Conservation (phyloP, 1,284 basidiomycete species). For the Leccinum griseonigrum region DNA sequence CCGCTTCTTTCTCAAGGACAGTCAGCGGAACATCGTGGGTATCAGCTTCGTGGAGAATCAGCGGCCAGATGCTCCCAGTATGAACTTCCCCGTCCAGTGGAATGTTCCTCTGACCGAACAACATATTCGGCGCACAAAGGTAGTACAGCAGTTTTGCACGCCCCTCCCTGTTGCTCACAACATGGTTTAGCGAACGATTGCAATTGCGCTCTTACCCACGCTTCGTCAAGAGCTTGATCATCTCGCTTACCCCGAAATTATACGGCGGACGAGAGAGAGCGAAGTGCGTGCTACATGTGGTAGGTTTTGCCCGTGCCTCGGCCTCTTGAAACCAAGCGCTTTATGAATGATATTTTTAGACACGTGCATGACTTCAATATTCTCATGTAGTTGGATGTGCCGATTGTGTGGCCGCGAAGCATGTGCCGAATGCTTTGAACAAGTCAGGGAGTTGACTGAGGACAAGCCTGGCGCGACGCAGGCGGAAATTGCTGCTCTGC, state of each 20-base stretch:
- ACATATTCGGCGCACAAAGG: slow-evolving; percentile 61
- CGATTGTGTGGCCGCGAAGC: slow-evolving; percentile 86
- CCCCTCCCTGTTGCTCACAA: slow-evolving; percentile 9
- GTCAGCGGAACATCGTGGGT: slow-evolving; percentile 54
- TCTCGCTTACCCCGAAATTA: slow-evolving; percentile 55
- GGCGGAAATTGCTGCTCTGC: slow-evolving; percentile 46
- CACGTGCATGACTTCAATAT: slow-evolving; percentile 90
- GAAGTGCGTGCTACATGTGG: slow-evolving; percentile 83
- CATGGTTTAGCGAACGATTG: slow-evolving; percentile 57
- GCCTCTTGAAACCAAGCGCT: slow-evolving; percentile 5
- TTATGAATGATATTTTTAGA: slow-evolving; percentile 46
- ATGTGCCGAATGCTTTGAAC: slow-evolving; percentile 79
- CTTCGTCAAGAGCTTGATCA: slow-evolving; percentile 72
- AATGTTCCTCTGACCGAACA: slow-evolving; percentile 50
- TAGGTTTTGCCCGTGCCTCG: slow-evolving; percentile 37
- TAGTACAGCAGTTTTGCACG: slow-evolving; percentile 29
- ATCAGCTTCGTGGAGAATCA: slow-evolving; percentile 67
- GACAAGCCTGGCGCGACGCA: slow-evolving; percentile 47
- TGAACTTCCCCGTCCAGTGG: slow-evolving; percentile 69
- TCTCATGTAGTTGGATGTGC: slow-evolving; percentile 89
- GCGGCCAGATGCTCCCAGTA: slow-evolving; percentile 51
- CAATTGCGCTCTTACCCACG: slow-evolving; percentile 64
- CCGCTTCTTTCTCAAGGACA: slow-evolving; percentile 66
- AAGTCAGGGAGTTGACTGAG: slow-evolving; percentile 62
- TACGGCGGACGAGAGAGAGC: slow-evolving; percentile 71